Evolutionary conservation across 805 yeast genomes (phyloP), one percentile per base, ranked within the genome.

Genomic region (Myxozyma neotropica): DNA sequence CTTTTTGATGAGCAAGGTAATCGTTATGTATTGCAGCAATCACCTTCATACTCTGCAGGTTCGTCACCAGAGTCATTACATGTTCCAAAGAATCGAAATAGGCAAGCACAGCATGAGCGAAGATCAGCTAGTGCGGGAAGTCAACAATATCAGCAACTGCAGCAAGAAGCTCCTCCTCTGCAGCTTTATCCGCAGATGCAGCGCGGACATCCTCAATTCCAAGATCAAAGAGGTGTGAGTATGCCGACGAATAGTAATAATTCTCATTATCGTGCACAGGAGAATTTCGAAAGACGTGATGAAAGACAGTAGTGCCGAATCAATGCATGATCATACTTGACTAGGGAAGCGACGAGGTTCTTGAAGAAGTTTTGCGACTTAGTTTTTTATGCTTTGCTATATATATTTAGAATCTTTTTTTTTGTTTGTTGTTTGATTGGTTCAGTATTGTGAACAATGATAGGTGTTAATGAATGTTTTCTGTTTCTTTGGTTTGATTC

Each of bases 1-100:
- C 43, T 55, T 10, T 40, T 21, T 39, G 63, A 59, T 31, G 53
- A 45, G 12, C 46, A 47, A 7, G 59, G 59, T 12, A 59, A 54
- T 36, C 43, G 51, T 15, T 44, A 53, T 36, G 27, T 44, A 19
- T 8, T 44, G 5, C 40, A 24, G 19, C n/a, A 17, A 24, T 15
- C 57, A 10, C 29, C 33, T 8, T 8, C 23, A 38, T 8, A n/a
- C 46, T 13, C n/a, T n/a, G n/a, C n/a, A n/a, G n/a, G n/a, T n/a
- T 36, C 31, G 8, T 36, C 43, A 7, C 38, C 26, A 13, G 29
- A 47, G 5, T 47, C 6, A 4, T 12, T 24, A 35, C 29, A 42
- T 17, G 44, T 43, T 10, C 27, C 51, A 15, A 48, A 50, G 23
- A 33, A 40, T 15, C 54, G 50, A 13, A 29, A 27, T 29, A 26